Conservation (phyloP, 1,139 yeast species). For the Magnusiomyces fungicola region DNA sequence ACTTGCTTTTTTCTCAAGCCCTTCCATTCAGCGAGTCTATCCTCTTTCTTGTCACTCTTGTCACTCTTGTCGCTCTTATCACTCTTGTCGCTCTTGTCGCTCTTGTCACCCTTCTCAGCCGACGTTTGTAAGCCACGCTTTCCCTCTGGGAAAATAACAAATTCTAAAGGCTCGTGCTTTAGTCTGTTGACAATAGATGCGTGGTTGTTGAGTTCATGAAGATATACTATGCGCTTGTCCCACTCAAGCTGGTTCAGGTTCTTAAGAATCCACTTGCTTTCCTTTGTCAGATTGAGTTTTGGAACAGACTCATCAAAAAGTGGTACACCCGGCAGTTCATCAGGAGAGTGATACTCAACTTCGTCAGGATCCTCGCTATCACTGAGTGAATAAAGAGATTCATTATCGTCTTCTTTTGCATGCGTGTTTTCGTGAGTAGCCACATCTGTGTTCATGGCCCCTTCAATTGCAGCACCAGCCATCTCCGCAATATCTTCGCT, state of each 20-base stretch:
- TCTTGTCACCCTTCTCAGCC: neutral
- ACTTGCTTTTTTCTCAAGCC: neutral
- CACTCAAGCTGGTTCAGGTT: neutral
- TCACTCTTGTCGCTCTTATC: neutral
- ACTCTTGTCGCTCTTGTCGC: neutral
- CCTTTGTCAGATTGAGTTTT: neutral
- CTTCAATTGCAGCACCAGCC: neutral
- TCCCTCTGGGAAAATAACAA: neutral
- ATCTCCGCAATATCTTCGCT: neutral
- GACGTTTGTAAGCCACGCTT: neutral
- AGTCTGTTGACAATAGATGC: neutral
- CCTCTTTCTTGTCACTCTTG: neutral
- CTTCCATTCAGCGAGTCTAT: too few species aligned
- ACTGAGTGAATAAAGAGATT: too few species aligned
- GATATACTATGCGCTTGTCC: constrained; percentile 1
- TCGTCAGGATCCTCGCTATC: too few species aligned
- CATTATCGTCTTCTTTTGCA: neutral
- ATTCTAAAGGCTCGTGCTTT: neutral
- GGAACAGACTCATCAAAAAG: constrained; percentile 1
- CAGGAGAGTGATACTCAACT: neutral
- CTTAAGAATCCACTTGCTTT: neutral
- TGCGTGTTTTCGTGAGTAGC: neutral
- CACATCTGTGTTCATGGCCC: neutral
- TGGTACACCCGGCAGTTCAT: neutral
- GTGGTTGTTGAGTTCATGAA: neutral